A percentile compares a stretch with the other conserved stretches of the same genome.
Evolutionary conservation across 257 asterid species (phyloP).

Genomic region (Solanum megistacrolobum): DNA sequence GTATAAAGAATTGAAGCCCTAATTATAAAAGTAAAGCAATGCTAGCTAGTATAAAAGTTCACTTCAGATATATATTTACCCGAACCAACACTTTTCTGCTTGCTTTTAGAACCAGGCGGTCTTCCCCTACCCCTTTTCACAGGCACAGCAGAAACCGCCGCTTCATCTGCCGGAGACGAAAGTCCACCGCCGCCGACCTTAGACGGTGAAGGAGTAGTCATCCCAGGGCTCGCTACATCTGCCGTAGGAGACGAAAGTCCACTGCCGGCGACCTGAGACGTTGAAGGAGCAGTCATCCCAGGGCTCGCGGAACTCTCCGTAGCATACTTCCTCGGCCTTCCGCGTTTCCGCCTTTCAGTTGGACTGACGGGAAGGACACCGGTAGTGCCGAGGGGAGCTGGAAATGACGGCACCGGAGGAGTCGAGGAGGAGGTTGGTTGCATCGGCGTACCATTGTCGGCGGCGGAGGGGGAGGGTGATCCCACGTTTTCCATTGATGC

Average conservation of each 20-base stretch:
- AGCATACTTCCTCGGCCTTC: conserved; percentile 11
- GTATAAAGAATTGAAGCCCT: not conserved
- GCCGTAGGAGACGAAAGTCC: not conserved
- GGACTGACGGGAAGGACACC: not conserved
- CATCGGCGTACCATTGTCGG: not conserved
- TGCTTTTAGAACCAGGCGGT: not conserved
- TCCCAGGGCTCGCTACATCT: not conserved
- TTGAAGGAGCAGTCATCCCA: not conserved
- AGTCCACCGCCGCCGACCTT: too few relatives aligned
- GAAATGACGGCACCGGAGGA: not conserved
- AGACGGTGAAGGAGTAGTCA: too few relatives aligned
- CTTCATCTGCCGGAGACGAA: not conserved
- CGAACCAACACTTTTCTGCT: not conserved
- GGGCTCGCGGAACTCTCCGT: not conserved
- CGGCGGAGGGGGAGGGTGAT: not conserved
- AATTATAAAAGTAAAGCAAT: not conserved
- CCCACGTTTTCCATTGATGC: not conserved
- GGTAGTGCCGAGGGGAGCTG: not conserved
- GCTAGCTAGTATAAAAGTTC: not conserved
- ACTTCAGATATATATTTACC: not conserved
- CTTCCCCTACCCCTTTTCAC: conserved; percentile 3
- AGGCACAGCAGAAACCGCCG: not conserved
- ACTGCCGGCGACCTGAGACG: not conserved
- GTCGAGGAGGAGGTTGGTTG: not conserved
- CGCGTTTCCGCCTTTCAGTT: not conserved